Base-by-base conservation (phyloP, 257 asterid species). In the Striga asiatica region DNA sequence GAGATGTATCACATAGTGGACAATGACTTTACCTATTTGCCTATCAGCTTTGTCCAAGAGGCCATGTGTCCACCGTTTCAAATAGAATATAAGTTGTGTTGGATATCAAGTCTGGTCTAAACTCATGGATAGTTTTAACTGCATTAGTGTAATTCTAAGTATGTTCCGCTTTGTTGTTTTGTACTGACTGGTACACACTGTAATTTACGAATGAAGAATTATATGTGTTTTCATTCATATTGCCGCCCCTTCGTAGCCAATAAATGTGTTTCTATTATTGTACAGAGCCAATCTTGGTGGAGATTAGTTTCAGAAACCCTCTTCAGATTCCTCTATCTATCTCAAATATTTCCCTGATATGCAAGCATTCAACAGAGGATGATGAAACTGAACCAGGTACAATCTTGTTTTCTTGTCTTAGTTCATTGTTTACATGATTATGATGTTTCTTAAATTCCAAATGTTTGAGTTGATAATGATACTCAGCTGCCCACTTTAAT, bases 311-410 rank as follows among this genome's bases (percentile, higher is more conserved):
- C 60, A 79, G 63, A 66, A 92, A 92, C 72, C 99, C 99, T 56
- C 95, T 92, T 69, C 95, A 79, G 80, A 82, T 92, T 69, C 91
- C 97, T 65, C 64, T 92, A 62, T 73, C 95, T 13, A 58, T 92
- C 61, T 77, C 99, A 68, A 75, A 77, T 60, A 69, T 81, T 69
- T 73, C 93, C 50, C 76, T 92, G 56, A 68, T 84, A 65, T 88
- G 97, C 67, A 83, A 84, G 77, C 94, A 84, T 71, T 74, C 84
- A 54, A 58, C 71, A 60, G 64, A 58, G 39, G 31, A 68, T 49
- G 81, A 72, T 62, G 79, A 71, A 62, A 60, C 66, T 11, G 77
- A 62, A 57, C 43, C 86, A 66, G 88, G 98, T 86, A 79, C 12
- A 59, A 53, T 58, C 51, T 60, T 38, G 19, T 17, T 11, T 57